A percentile compares a stretch with the other conserved stretches of the same genome.
phyloP scores from a whole-genome alignment of 1,139 yeast species.

The Nakaseomyces kungkrabaensis region DNA sequence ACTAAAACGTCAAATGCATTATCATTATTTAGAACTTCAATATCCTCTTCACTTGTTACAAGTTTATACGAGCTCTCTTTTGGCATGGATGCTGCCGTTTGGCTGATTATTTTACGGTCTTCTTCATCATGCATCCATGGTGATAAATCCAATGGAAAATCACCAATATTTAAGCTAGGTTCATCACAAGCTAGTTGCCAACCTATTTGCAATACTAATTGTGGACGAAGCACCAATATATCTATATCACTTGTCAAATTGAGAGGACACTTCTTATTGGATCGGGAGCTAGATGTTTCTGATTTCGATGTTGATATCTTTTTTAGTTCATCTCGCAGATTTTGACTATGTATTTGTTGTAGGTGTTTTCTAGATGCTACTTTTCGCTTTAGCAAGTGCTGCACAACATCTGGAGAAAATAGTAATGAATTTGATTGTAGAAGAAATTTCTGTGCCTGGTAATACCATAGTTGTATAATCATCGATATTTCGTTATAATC shows the following conservation, averaged over 20 bases:
- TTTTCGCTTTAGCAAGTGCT: constrained; percentile 15
- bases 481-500: constrained; percentile 14
- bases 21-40: constrained; percentile 9
- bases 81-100: constrained; percentile 1
- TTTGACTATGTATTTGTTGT: neutral
- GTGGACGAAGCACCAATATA: constrained; percentile 20
- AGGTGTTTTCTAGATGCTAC: constrained; percentile 10
- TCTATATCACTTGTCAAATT: constrained; percentile 15
- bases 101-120: neutral
- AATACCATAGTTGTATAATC: constrained; percentile 21
- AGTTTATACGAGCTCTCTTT: constrained; percentile 7
- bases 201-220: constrained; percentile 14
- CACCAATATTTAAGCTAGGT: constrained; percentile 25
- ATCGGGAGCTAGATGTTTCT: constrained; percentile 5
- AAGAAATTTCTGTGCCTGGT: constrained; percentile 19
- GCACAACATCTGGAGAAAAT: constrained; percentile 20
- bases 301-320: neutral
- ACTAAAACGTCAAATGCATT: constrained; percentile 13
- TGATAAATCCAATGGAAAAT: constrained; percentile 19
- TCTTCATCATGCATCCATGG: constrained; percentile 14
- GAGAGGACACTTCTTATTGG: constrained; percentile 4
- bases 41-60: constrained; percentile 11
- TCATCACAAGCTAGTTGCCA: constrained; percentile 29
- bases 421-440: constrained; percentile 20
- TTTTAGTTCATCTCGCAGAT: neutral